Conservation (phyloP, 139 green algal genomes). For the Diplosphaera chodatii region DNA sequence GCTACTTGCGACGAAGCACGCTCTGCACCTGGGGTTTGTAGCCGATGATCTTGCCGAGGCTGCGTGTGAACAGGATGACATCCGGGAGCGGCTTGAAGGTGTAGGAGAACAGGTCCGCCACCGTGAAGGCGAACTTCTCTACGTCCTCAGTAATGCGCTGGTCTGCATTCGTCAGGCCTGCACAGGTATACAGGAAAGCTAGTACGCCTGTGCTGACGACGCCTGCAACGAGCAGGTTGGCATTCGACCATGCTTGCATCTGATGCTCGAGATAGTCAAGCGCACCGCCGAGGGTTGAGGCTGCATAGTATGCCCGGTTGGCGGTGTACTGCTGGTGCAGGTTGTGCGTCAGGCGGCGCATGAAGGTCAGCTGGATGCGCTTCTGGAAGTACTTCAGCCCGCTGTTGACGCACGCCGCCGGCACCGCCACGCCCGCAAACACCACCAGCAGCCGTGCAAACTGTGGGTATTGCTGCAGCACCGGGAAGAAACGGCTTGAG, state of each 20-base stretch:
- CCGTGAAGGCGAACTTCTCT: slow-evolving; percentile 81
- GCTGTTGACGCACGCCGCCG: slow-evolving; percentile 79
- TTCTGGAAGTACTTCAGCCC: slow-evolving; percentile 90
- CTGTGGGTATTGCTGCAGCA: slow-evolving; percentile 36
- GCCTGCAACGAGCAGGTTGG: too few species aligned
- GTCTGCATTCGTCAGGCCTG: slow-evolving; percentile 82
- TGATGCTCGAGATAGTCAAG: too few species aligned
- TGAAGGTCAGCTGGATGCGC: slow-evolving; percentile 59
- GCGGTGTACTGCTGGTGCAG: slow-evolving; percentile 81
- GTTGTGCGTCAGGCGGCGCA: slow-evolving; percentile 56
- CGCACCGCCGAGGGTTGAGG: slow-evolving; percentile 69
- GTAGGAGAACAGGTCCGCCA: slow-evolving; percentile 85
- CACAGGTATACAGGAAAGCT: neutral
- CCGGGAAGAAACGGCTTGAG: too few species aligned
- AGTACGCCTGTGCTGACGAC: too few species aligned
- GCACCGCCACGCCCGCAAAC: slow-evolving; percentile 69
- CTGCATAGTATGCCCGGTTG: slow-evolving; percentile 90
- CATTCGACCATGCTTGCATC: too few species aligned
- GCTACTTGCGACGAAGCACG: too few species aligned
- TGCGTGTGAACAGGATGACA: slow-evolving; percentile 88
- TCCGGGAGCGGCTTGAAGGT: slow-evolving; percentile 95
- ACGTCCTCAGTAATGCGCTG: slow-evolving; percentile 93
- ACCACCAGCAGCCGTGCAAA: slow-evolving; percentile 39
- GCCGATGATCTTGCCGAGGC: slow-evolving; percentile 75
- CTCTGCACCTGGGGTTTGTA: slow-evolving; percentile 64